phyloP scores from a whole-genome alignment of 1,139 yeast species.

The Kurtzmaniella quercitrusa region DNA sequence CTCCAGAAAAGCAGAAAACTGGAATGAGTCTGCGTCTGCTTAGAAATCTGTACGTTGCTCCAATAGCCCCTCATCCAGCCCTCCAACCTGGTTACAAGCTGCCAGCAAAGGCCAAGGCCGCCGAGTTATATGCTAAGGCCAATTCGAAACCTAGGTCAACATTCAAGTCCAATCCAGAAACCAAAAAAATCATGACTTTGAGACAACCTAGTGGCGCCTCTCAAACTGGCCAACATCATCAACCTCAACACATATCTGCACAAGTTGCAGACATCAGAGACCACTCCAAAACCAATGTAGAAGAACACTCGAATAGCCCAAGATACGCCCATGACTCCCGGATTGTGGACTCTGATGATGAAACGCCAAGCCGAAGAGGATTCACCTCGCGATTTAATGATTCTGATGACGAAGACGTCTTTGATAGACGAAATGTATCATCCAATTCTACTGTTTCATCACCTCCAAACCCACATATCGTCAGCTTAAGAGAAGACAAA shows the following conservation, averaged over 20 bases:
- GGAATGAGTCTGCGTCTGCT: constrained; percentile 33
- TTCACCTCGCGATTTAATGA: constrained; percentile 18
- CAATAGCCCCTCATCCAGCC: constrained; percentile 43
- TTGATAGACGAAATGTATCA: neutral
- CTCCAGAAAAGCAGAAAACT: constrained; percentile 5
- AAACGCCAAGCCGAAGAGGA: constrained; percentile 10
- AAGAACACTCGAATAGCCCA: constrained; percentile 10
- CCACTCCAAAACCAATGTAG: constrained; percentile 1
- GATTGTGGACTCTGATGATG: constrained; percentile 54
- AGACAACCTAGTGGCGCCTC: neutral
- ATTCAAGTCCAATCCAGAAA: constrained; percentile 29
- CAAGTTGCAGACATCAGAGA: constrained; percentile 1
- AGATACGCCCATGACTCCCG: constrained; percentile 35
- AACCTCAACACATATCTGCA: constrained; percentile 3
- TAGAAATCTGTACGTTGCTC: constrained; percentile 36
- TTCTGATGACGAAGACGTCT: constrained; percentile 19
- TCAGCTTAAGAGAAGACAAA: constrained; percentile 7
- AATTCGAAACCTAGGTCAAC: constrained; percentile 38
- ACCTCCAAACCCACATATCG: constrained; percentile 11
- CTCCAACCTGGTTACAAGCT: constrained; percentile 37
- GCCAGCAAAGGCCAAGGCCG: constrained; percentile 43
- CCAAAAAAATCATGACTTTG: constrained; percentile 14
- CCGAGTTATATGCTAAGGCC: constrained; percentile 49
- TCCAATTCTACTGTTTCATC: constrained; percentile 12
- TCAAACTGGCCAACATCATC: constrained; percentile 4